Percentiles rank a stretch among this genome's conserved stretches.
These are phyloP conservation scores for Spinacia oleracea DNA, from an alignment of 179 eudicot genomes.

Conservation along the genomic window DNA sequence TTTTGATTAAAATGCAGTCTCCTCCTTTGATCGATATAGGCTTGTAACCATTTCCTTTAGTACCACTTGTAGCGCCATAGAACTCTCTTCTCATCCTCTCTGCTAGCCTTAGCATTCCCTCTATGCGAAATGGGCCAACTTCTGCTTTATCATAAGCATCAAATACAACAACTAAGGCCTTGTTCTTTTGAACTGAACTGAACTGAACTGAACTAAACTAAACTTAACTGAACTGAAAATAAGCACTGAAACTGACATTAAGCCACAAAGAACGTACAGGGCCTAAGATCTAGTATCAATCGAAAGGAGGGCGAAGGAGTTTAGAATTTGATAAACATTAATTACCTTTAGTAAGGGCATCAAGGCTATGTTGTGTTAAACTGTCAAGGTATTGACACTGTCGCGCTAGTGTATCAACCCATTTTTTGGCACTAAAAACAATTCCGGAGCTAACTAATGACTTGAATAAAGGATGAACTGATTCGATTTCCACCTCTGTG, in stretches of 20 bases:
- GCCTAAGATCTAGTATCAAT: too few relatives aligned
- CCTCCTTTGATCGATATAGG: slow-evolving; percentile 39
- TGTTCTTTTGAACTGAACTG: too few relatives aligned
- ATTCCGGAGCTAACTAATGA: slow-evolving; percentile 37
- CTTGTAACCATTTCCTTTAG: slow-evolving; percentile 41
- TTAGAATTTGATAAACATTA: neutral
- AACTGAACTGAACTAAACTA: too few relatives aligned
- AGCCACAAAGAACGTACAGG: too few relatives aligned
- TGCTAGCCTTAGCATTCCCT: slow-evolving; percentile 44
- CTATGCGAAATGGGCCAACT: slow-evolving; percentile 19
- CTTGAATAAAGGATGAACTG: slow-evolving; percentile 38
- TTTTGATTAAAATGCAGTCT: slow-evolving; percentile 43
- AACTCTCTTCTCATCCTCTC: slow-evolving; percentile 55
- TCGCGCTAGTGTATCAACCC: slow-evolving; percentile 50
- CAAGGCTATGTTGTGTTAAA: slow-evolving; percentile 22
- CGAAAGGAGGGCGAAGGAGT: neutral
- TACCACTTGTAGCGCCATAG: slow-evolving; percentile 36
- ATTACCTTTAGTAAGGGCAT: slow-evolving; percentile 21
- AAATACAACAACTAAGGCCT: too few relatives aligned
- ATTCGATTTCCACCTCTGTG: slow-evolving; percentile 33
- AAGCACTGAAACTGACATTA: too few relatives aligned
- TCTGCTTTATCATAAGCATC: slow-evolving; percentile 13
- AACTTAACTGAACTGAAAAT: too few relatives aligned
- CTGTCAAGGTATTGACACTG: slow-evolving; percentile 35
- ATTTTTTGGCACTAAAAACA: slow-evolving; percentile 53